Percentiles rank a stretch among this genome's conserved stretches.
These are phyloP conservation scores for Pneumocystis murina DNA, from an alignment of 1,139 yeast species.

Conservation along the genomic window DNA sequence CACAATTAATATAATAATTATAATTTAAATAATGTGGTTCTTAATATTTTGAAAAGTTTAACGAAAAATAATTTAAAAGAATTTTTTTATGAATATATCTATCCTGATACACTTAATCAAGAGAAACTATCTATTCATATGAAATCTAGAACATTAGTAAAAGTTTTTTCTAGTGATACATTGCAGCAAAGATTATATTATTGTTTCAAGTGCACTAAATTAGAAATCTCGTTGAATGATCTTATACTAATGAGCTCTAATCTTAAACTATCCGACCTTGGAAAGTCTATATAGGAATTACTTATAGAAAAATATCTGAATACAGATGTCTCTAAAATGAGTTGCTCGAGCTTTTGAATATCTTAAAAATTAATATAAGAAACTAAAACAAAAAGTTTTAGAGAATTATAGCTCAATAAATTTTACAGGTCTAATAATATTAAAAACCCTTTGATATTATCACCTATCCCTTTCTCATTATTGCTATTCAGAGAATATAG, in stretches of 20 bases:
- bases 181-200: neutral
- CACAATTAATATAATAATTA: slow-evolving; percentile 12
- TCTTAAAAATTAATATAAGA: neutral
- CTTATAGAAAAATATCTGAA: neutral
- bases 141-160: slow-evolving; percentile 35
- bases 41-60: slow-evolving; percentile 35
- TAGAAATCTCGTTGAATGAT: neutral
- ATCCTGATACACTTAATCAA: slow-evolving; percentile 28
- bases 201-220: neutral
- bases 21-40: slow-evolving; percentile 39
- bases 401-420: neutral
- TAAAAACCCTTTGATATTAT: neutral
- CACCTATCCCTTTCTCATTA: neutral
- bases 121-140: slow-evolving; percentile 48
- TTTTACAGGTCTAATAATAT: neutral
- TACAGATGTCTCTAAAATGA: neutral
- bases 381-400: neutral
- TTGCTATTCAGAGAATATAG: too few relatives aligned
- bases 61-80: slow-evolving; percentile 43
- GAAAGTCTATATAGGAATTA: neutral
- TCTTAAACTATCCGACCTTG: neutral
- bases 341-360: neutral
- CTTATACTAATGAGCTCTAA: neutral
- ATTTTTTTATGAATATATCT: slow-evolving; percentile 38
- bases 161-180: neutral